Conservation (phyloP, 345 rosid genomes). For the Mangifera indica region DNA sequence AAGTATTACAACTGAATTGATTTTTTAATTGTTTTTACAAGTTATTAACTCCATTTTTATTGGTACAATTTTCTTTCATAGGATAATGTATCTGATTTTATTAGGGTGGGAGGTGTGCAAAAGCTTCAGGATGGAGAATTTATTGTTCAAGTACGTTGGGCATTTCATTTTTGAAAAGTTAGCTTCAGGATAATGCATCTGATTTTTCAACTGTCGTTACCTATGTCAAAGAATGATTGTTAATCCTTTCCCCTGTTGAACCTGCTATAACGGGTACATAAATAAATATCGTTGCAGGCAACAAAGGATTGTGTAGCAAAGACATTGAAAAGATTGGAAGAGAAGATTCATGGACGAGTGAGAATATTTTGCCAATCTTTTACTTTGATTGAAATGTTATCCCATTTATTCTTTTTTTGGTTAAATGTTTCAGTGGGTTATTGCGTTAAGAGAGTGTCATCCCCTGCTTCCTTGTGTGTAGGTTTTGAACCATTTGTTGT, state of each 20-base stretch:
- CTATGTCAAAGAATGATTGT: constrained; percentile 11
- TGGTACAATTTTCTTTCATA: constrained; percentile 38
- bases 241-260: constrained; percentile 18
- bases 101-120: constrained; percentile 95
- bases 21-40: constrained; percentile 19
- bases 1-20: constrained; percentile 18
- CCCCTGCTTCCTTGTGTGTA: constrained; percentile 32
- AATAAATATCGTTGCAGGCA: constrained; percentile 54
- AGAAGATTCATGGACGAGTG: constrained; percentile 94
- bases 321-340: constrained; percentile 94
- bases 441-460: constrained; percentile 12
- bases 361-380: constrained; percentile 29
- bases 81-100: constrained; percentile 97
- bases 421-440: constrained; percentile 9
- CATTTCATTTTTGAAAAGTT: constrained; percentile 9
- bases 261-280: constrained; percentile 2
- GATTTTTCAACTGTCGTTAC: background rate
- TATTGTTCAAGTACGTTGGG: constrained; percentile 73
- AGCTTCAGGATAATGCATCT: background rate
- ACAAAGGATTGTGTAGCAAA: constrained; percentile 98
- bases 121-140: constrained; percentile 97
- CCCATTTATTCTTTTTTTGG: background rate
- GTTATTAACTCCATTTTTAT: constrained; percentile 7
- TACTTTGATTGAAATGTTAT: constrained; percentile 1
- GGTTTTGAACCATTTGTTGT: constrained; percentile 84